Percentiles rank a stretch among this genome's conserved stretches.
These are phyloP conservation scores for Dianthus caryophyllus DNA, from an alignment of 148 eudicot genomes.

Conservation along the genomic window DNA sequence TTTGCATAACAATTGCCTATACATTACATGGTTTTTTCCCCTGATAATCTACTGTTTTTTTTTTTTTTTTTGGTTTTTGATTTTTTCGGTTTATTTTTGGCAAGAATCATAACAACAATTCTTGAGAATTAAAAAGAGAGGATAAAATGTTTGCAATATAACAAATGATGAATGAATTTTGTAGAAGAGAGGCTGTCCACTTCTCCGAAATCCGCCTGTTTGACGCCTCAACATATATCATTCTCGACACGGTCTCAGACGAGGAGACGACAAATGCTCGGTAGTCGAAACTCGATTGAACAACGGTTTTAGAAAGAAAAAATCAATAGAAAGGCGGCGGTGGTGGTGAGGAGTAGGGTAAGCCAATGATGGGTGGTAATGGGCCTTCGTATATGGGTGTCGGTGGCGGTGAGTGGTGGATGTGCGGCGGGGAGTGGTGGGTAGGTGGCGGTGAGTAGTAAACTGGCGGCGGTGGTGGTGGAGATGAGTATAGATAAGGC, in stretches of 20 bases:
- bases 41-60: constrained; percentile 37
- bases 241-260: no score
- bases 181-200: constrained; percentile 26
- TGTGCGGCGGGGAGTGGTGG: constrained; percentile 30
- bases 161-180: constrained; percentile 23
- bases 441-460: constrained; percentile 23
- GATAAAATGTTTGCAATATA: background rate
- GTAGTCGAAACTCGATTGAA: no score
- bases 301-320: constrained; percentile 22
- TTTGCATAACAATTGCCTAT: constrained; percentile 29
- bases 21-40: constrained; percentile 45
- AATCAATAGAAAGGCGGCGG: constrained; percentile 93
- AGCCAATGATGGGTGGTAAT: constrained; percentile 40
- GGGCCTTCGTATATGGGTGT: constrained; percentile 49
- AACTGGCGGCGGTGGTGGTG: constrained; percentile 31
- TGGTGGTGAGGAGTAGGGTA: constrained; percentile 38
- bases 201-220: background rate
- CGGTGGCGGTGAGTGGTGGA: constrained; percentile 33
- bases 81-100: no score
- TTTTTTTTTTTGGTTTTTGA: constrained; percentile 29
- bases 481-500: constrained; percentile 11
- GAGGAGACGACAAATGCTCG: no score
- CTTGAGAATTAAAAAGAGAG: no score
- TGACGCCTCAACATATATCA: no score
- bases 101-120: no score